phyloP scores from a whole-genome alignment of 2,329 filamentous ascomycete genomes.

The Berkeleyomyces basicola region DNA sequence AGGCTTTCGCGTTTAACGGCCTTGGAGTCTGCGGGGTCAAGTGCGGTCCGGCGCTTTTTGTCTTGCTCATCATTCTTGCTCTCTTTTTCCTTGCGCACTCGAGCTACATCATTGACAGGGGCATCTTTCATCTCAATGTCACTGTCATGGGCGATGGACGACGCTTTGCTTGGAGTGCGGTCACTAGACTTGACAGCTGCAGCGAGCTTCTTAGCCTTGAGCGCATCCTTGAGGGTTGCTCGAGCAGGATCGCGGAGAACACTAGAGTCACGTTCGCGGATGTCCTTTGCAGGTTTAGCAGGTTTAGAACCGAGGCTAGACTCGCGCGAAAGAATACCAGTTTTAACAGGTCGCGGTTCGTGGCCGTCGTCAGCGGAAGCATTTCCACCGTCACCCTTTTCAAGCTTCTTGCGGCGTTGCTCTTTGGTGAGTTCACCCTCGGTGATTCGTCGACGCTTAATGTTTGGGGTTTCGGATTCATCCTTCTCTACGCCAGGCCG shows the following conservation, averaged over 20 bases:
- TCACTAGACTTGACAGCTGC: constrained; percentile 7
- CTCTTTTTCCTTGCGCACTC: constrained; percentile 17
- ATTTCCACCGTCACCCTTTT: constrained; percentile 22
- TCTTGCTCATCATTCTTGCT: constrained; percentile 23
- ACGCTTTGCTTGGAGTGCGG: constrained; percentile 17
- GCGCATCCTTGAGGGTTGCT: constrained; percentile 22
- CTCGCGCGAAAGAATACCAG: constrained; percentile 9
- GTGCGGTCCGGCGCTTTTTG: constrained; percentile 20
- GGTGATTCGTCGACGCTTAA: constrained; percentile 41
- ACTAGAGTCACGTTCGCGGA: constrained; percentile 8
- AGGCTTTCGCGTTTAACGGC: constrained; percentile 20
- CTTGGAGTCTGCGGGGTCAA: constrained; percentile 23
- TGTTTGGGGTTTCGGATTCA: constrained; percentile 32
- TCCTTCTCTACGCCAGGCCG: constrained; percentile 38
- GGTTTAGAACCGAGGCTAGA: constrained; percentile 2
- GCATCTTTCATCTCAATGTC: constrained; percentile 39
- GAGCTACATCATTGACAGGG: not conserved
- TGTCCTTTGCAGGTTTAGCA: constrained; percentile 14
- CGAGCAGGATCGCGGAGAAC: constrained; percentile 16
- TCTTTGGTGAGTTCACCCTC: constrained; percentile 35
- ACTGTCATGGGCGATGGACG: constrained; percentile 26
- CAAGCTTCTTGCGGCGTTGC: constrained; percentile 2
- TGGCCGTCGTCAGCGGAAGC: constrained; percentile 28
- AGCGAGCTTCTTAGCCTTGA: constrained; percentile 25
- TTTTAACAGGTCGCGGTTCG: constrained; percentile 25